A percentile compares a stretch with the other conserved stretches of the same genome.
Evolutionary conservation across 1,284 basidiomycete species (phyloP).

Genomic region (Amylostereum areolatum): DNA sequence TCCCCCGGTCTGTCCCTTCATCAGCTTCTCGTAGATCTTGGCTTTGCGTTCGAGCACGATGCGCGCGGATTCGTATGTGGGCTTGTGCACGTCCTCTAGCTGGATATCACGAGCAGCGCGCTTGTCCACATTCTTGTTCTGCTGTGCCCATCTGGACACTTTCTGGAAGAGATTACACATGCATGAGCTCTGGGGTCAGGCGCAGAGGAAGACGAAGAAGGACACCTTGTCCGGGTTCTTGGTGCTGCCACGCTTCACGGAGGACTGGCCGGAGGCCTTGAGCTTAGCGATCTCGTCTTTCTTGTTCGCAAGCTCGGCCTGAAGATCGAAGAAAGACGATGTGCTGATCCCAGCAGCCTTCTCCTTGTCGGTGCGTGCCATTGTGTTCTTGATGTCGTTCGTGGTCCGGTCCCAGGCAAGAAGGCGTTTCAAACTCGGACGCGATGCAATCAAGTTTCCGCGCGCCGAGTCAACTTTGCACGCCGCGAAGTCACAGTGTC

Average conservation of each 20-base stretch:
- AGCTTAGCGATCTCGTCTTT: slow-evolving; percentile 56
- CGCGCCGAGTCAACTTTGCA: too few species aligned
- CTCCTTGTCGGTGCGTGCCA: slow-evolving; percentile 41
- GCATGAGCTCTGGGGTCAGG: neutral
- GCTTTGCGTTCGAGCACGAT: slow-evolving; percentile 75
- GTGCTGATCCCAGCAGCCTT: slow-evolving; percentile 66
- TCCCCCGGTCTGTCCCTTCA: slow-evolving; percentile 77
- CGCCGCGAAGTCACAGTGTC: too few species aligned
- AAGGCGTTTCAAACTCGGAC: too few species aligned
- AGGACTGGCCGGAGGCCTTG: slow-evolving; percentile 51
- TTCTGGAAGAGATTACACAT: slow-evolving; percentile 39
- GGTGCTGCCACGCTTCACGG: slow-evolving; percentile 46
- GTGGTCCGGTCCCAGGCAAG: too few species aligned
- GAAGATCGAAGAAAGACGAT: slow-evolving; percentile 71
- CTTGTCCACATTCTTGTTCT: slow-evolving; percentile 63
- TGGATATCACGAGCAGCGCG: slow-evolving; percentile 63
- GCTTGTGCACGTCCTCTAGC: slow-evolving; percentile 55
- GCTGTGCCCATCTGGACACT: slow-evolving; percentile 62
- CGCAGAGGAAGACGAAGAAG: slow-evolving; percentile 1
- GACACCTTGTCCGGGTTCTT: slow-evolving; percentile 61
- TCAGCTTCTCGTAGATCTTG: slow-evolving; percentile 75
- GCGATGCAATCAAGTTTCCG: too few species aligned
- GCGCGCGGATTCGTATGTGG: slow-evolving; percentile 64
- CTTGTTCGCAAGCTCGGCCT: slow-evolving; percentile 64
- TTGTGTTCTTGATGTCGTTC: slow-evolving; percentile 5